Evolutionary conservation across 2,329 filamentous ascomycete genomes (phyloP).

Genomic region (Sodiomyces alkalinus): DNA sequence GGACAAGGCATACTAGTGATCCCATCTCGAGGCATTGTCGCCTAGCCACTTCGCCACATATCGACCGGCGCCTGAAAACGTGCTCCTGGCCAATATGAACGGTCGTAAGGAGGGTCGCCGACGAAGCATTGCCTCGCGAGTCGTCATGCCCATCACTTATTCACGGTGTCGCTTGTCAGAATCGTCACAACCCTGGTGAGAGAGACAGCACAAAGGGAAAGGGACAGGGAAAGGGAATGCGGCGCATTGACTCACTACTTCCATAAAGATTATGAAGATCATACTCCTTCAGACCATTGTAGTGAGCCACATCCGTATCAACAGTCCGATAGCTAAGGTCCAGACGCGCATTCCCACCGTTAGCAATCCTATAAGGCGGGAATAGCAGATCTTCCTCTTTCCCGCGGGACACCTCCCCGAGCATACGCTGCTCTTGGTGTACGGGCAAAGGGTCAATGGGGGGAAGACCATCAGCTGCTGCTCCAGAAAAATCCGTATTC

Average conservation of each 20-base stretch:
- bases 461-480: too few species aligned
- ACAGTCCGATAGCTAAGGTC: conserved; percentile 28
- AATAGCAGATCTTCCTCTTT: conserved; percentile 34
- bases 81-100: conserved; percentile 60
- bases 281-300: conserved; percentile 52
- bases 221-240: too few species aligned
- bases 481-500: too few species aligned
- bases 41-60: conserved; percentile 49
- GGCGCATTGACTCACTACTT: conserved; percentile 15
- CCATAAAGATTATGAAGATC: conserved; percentile 70
- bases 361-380: conserved; percentile 51
- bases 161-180: too few species aligned
- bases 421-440: neutral
- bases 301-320: conserved; percentile 51
- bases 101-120: conserved; percentile 50
- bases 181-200: too few species aligned
- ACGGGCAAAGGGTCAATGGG: neutral
- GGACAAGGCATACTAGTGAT: too few species aligned
- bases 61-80: conserved; percentile 55
- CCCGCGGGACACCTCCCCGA: neutral
- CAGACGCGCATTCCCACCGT: conserved; percentile 14
- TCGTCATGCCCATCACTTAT: conserved; percentile 58
- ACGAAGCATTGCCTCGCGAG: conserved; percentile 48
- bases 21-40: conserved; percentile 40
- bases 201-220: too few species aligned